These are phyloP conservation scores for Trametes gibbosa DNA, from an alignment of 768 basidiomycete genomes.

Conservation along the genomic window DNA sequence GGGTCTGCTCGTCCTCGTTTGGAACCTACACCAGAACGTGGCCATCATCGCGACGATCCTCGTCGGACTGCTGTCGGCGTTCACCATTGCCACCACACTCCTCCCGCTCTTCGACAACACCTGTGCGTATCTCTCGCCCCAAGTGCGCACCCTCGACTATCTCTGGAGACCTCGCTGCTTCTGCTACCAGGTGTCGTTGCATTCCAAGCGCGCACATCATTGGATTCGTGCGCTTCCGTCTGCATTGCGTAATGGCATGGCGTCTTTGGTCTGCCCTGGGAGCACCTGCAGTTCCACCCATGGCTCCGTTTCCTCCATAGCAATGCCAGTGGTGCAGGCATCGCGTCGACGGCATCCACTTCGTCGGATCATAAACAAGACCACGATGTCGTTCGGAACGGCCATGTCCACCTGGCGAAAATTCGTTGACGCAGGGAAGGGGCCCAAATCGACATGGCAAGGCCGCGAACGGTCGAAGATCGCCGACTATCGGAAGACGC, in stretches of 20 bases:
- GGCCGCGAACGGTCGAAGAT: background rate
- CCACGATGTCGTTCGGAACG: too few relatives aligned
- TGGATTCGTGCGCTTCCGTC: too few relatives aligned
- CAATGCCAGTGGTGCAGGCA: too few relatives aligned
- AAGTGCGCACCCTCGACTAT: background rate
- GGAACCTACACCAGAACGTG: conserved; percentile 12
- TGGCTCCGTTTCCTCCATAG: too few relatives aligned
- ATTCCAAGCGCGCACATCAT: too few relatives aligned
- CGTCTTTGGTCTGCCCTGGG: too few relatives aligned
- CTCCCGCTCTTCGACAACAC: background rate
- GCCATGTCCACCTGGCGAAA: too few relatives aligned
- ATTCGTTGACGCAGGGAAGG: background rate
- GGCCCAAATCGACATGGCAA: background rate
- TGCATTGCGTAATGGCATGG: too few relatives aligned
- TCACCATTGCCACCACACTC: background rate
- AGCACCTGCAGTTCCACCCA: too few relatives aligned
- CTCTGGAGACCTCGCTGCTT: background rate
- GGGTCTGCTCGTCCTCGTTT: conserved; percentile 18
- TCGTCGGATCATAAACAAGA: too few relatives aligned
- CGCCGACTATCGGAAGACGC: background rate
- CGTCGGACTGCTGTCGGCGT: background rate
- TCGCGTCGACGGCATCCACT: too few relatives aligned
- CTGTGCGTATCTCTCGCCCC: conserved; percentile 6
- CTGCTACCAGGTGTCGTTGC: background rate
- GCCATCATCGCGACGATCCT: background rate